Base-by-base conservation (phyloP, 805 yeast genomes). In the Isabelozyma rhagii region DNA sequence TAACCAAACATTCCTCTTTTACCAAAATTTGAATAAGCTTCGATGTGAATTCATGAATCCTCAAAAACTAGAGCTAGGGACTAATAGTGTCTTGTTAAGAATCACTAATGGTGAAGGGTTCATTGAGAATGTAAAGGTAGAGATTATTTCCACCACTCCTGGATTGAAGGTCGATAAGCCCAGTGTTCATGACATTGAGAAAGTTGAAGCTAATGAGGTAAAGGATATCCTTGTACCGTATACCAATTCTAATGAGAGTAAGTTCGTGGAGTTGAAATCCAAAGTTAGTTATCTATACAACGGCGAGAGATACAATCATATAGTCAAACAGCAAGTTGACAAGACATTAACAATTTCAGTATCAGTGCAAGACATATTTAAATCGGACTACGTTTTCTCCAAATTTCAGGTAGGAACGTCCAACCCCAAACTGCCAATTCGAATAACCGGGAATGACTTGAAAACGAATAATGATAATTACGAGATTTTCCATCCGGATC, bases 321-420 rank as follows among this genome's bases (percentile, higher is more conserved):
- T 44, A 38, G 46, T 70, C 9, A 61, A 60, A 15, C 59, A 67
- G 5, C 69, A 67, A 39, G 60, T 86, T 5, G 84, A 85, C 51
- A 79, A 83, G 5, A 66, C 80, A 0, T 69, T 89, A 39, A 73
- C 80, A 5, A 68, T 88, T 7, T 84, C 90, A 0, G 94, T 88
- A 0, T 83, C 89, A 2, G 96, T 88, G 2, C 93, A 87, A 58
- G 96, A 89, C 62, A 82, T 84, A 9, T 88, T 87, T 70, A 80
- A 82, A 54, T 63, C 78, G 3, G 63, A 77, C 14, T 67, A 73
- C 28, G 67, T 89, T 1, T 84, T 80, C 54, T 82, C 90, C 5
- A 85, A 83, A 56, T 89, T 87, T 60, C 80, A 85, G 11, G 75
- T 89, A 43, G 85, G 89, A 15, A 77, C 91, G 4, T 72, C 85